A percentile compares a stretch with the other conserved stretches of the same genome.
Evolutionary conservation across 73 alveolate species (phyloP).

Genomic region (Paramecium pentaurelia): DNA sequence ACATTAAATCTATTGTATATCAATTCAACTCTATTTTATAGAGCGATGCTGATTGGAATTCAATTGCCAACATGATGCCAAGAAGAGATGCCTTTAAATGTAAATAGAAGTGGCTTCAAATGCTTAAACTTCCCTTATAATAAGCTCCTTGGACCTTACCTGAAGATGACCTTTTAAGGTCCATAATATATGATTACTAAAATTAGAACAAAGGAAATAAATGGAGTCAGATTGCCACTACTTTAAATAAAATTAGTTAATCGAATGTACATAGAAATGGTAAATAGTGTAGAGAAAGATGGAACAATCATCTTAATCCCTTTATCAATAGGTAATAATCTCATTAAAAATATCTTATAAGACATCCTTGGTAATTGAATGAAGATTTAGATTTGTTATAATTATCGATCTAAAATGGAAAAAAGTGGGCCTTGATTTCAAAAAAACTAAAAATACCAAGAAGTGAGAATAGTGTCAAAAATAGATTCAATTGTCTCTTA

Average conservation of each 20-base stretch:
- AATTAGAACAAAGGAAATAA: slow-evolving; percentile 25
- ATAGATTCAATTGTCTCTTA: slow-evolving; percentile 34
- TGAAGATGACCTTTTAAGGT: not conserved
- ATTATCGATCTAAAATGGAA: not conserved
- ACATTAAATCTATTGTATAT: slow-evolving; percentile 6
- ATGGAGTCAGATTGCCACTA: slow-evolving; percentile 57
- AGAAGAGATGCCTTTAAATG: slow-evolving; percentile 13
- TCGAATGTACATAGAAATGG: slow-evolving; percentile 73
- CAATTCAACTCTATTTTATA: not conserved
- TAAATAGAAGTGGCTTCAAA: slow-evolving; percentile 37
- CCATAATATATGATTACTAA: not conserved
- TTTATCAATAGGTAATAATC: slow-evolving; percentile 65
- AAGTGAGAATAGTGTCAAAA: slow-evolving; percentile 45
- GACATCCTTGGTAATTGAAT: not conserved
- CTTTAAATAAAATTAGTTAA: not conserved
- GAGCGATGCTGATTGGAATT: slow-evolving; percentile 40
- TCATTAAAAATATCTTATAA: not conserved
- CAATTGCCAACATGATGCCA: slow-evolving; percentile 35
- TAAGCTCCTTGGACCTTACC: slow-evolving; percentile 8
- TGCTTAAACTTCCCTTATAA: slow-evolving; percentile 9
- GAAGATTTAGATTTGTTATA: slow-evolving; percentile 26
- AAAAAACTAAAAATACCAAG: slow-evolving; percentile 14
- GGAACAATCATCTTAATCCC: slow-evolving; percentile 92
- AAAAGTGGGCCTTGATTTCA: slow-evolving; percentile 39
- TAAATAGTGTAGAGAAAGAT: slow-evolving; percentile 92